Percentiles rank a stretch among this genome's conserved stretches.
These are phyloP conservation scores for Thelephora terrestris DNA, from an alignment of 1,284 basidiomycete genomes.

Conservation along the genomic window DNA sequence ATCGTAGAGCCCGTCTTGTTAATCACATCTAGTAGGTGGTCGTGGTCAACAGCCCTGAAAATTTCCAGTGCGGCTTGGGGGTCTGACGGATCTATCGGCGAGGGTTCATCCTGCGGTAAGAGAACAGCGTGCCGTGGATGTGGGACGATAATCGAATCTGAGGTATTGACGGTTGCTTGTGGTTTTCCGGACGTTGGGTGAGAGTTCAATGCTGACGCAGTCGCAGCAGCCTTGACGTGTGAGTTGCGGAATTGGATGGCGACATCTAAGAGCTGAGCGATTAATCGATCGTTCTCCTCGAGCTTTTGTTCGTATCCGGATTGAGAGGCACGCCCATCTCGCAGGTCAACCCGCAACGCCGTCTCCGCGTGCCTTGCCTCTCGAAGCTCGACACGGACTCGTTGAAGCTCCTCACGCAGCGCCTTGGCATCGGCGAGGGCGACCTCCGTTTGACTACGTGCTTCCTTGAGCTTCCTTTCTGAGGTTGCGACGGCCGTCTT, in stretches of 20 bases:
- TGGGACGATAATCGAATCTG: conserved; percentile 24
- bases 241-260: conserved; percentile 64
- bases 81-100: conserved; percentile 65
- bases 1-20: conserved; percentile 76
- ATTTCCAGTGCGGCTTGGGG: conserved; percentile 56
- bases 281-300: conserved; percentile 48
- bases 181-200: conserved; percentile 39
- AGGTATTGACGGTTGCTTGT: conserved; percentile 8
- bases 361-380: conserved; percentile 53
- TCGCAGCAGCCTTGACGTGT: conserved; percentile 56
- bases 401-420: conserved; percentile 61
- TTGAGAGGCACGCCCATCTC: conserved; percentile 48
- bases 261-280: conserved; percentile 67
- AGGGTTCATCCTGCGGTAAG: conserved; percentile 50
- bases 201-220: conserved; percentile 49
- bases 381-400: conserved; percentile 55
- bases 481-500: conserved; percentile 51
- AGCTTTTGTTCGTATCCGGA: conserved; percentile 56
- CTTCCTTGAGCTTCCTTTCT: conserved; percentile 51
- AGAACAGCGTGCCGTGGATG: conserved; percentile 37
- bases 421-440: conserved; percentile 54
- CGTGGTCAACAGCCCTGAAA: conserved; percentile 69
- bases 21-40: conserved; percentile 75
- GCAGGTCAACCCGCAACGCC: conserved; percentile 52
- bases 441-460: conserved; percentile 45